Conservation (phyloP, 306 rosid genomes). For the Trifolium pratense region DNA sequence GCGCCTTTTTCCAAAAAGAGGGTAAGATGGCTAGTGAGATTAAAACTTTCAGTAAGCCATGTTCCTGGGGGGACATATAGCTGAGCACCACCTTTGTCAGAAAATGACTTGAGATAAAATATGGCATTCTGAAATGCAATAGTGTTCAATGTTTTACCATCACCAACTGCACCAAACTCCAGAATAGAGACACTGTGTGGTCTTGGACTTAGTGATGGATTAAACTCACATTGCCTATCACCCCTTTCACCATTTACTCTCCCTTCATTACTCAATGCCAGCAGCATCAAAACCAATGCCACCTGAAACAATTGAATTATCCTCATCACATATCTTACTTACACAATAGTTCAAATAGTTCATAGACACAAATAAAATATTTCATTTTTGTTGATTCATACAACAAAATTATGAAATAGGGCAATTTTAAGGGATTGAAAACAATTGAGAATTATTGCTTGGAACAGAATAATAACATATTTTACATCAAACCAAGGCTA, state of each 20-base stretch:
- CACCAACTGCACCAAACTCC: conserved; percentile 99
- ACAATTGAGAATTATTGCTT: not conserved
- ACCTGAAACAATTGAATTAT: conserved; percentile 54
- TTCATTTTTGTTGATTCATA: no score
- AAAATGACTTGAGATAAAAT: conserved; percentile 92
- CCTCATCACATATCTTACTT: conserved; percentile 31
- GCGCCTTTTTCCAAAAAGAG: conserved; percentile 91
- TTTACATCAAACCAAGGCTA: not conserved
- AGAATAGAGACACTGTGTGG: conserved; percentile 89
- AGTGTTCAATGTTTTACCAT: conserved; percentile 91
- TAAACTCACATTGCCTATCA: conserved; percentile 60
- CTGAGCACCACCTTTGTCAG: conserved; percentile 99
- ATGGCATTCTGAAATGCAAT: conserved; percentile 95
- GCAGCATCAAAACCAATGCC: conserved; percentile 77
- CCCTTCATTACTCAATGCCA: conserved; percentile 71
- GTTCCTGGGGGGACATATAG: conserved; percentile 89
- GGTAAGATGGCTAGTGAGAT: conserved; percentile 92
- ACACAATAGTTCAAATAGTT: not conserved
- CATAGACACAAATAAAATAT: not conserved
- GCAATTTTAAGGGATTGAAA: not conserved
- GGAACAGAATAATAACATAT: conserved; percentile 17
- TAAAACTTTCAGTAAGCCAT: conserved; percentile 91
- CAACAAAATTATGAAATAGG: not conserved
- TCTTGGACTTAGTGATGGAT: conserved; percentile 63
- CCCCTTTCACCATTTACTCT: conserved; percentile 52